phyloP scores from a whole-genome alignment of 2,329 filamentous ascomycete species.

The Aspergillus novoparasiticus region DNA sequence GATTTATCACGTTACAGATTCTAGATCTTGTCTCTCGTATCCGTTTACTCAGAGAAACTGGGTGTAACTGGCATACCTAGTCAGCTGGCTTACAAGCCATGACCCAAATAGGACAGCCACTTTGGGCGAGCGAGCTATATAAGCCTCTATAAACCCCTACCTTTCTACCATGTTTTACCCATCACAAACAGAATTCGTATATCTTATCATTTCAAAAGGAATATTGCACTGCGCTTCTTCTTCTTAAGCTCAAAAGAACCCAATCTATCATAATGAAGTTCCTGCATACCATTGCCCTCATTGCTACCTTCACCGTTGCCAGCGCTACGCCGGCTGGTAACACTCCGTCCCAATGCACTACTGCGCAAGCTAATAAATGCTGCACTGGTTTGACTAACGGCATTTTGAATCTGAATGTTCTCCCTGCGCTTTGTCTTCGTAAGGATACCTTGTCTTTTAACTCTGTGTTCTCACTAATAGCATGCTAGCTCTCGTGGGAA shows the following conservation, averaged over 20 bases:
- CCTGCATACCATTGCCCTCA: background rate
- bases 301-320: background rate
- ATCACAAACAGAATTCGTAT: background rate
- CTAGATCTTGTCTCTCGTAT: background rate
- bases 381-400: background rate
- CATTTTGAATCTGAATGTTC: background rate
- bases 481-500: background rate
- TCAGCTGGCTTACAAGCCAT: background rate
- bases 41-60: background rate
- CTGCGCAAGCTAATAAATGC: background rate
- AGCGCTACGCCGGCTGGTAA: background rate
- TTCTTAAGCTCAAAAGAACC: background rate
- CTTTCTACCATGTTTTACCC: background rate
- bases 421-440: background rate
- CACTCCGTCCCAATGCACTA: background rate
- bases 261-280: background rate
- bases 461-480: background rate
- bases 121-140: background rate
- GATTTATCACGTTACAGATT: background rate
- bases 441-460: background rate
- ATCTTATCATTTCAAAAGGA: background rate
- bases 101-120: background rate
- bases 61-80: background rate
- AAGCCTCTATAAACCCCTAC: background rate
- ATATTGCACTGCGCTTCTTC: background rate